These are phyloP conservation scores for Prunus persica DNA, from an alignment of 306 rosid species.

Conservation along the genomic window DNA sequence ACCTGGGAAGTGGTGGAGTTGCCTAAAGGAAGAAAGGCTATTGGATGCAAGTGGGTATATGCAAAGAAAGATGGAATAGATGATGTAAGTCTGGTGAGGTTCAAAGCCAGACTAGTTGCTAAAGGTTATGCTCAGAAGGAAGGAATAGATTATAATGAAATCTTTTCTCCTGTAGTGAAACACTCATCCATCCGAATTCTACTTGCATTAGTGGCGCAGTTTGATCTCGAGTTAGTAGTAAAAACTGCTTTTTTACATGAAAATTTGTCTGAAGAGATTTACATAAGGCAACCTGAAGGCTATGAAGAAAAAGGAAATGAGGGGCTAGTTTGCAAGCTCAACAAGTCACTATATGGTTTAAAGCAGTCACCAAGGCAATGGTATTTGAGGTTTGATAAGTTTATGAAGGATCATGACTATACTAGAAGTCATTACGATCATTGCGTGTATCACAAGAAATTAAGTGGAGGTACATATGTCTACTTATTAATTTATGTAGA, in stretches of 20 bases:
- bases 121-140: background rate
- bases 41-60: no score
- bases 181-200: background rate
- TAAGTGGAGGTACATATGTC: background rate
- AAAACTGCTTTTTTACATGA: background rate
- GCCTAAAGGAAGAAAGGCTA: no score
- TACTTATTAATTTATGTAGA: background rate
- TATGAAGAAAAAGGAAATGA: background rate
- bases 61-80: no score
- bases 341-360: background rate
- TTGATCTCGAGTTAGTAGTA: background rate
- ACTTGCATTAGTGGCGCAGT: background rate
- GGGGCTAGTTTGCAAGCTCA: background rate
- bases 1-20: no score
- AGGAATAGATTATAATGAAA: background rate
- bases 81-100: no score
- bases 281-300: background rate
- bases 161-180: no score
- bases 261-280: background rate
- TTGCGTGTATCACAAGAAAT: no score
- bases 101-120: background rate
- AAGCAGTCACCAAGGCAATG: background rate
- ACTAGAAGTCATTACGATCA: no score
- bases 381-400: background rate
- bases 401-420: no score